Base-by-base conservation (phyloP, 2,329 filamentous ascomycete species). In the Aureobasidium sp. region DNA sequence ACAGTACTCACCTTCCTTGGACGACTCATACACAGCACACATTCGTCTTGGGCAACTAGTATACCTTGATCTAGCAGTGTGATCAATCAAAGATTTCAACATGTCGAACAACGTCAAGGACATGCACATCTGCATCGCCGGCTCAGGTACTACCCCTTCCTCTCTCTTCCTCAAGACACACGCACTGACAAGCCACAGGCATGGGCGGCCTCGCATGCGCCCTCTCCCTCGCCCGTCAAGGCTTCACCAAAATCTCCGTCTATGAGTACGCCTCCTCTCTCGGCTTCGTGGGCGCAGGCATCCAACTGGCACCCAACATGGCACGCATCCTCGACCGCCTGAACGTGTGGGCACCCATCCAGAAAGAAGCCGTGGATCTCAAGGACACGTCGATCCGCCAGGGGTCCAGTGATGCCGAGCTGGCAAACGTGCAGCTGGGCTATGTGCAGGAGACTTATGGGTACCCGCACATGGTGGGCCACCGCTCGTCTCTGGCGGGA, bases 241-340 rank as follows among this genome's bases (percentile, higher is more conserved):
- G 89, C 8, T 92, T 93, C 75, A 83, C 79, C 66, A 78, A 88
- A 62, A 87, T 93, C 69, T 79, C 87, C 61, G 84, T 93, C 56
- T 93, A 86, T 72, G 90, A 93, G 72, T 83, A 81, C 39, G 89
- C 89, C 0, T 83, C 86, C 5, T 83, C 85, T 66, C 80, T 93
- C 4, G 89, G 89, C 5, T 93, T 93, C 68, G 89, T 93, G 0
- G 90, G 90, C 27, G 90, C 90, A 1, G 90, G 90, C 5, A 93
- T 94, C 66, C 90, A 95, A 72, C 80, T 93, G 63, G 88, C 90
- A 0, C 90, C 90, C 0, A 95, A 94, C 67, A 88, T 93, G 82
- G 86, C 87, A 3, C 83, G 88, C 2, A 88, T 94, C 9, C 80
- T 94, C 14, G 86, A 90, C 70, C 78, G 81, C 15, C 76, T 92